Evolutionary conservation across 1,139 yeast species (phyloP), one percentile per base, ranked within the genome.

Genomic region (Candida sojae): DNA sequence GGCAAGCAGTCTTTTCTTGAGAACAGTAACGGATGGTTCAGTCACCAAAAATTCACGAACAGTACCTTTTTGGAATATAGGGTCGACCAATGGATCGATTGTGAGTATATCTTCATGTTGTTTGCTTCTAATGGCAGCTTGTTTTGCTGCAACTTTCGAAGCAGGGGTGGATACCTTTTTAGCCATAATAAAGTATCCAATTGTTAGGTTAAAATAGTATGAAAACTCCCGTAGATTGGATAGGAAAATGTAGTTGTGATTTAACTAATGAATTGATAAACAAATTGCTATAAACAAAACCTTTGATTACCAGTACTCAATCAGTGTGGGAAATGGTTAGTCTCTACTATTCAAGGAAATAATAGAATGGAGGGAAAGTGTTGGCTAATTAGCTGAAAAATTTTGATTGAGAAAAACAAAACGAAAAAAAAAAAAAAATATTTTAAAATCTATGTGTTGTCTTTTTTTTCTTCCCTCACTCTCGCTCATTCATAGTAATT

Each of bases 21-120:
- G 48, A 38, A 61, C 51, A 3, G 51, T 46, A 3, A 57, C 48
- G 0, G 64, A 49, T 6, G 70, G 64, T 6, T 61, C 58, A 23
- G 75, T 66, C 31, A 68, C 58, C 43, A 70, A 58, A 54, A 56
- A 72, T 33, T 63, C 57, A 33, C 77, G 58, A 11, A 55, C 25
- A 11, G 52, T 47, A 31, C 77, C 77, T 35, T 66, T 52, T 26
- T 59, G 68, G 35, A 58, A 61, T 31, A 68, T 61, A 4, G 73
- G 67, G 41, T 71, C 74, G 12, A 50, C 53, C 30, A 52, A 45
- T 39, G 58, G 55, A 33, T 53, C 57, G 11, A 53, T 28, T 8
- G 37, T 39, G 33, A 48, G 43, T 10, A 49, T 50, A 39, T 39
- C 44, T n/a, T 48, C 44, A 7, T 48, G 47, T n/a, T 51, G 49